Conservation (phyloP, 805 yeast species). For the Monosporozyma siamensis region DNA sequence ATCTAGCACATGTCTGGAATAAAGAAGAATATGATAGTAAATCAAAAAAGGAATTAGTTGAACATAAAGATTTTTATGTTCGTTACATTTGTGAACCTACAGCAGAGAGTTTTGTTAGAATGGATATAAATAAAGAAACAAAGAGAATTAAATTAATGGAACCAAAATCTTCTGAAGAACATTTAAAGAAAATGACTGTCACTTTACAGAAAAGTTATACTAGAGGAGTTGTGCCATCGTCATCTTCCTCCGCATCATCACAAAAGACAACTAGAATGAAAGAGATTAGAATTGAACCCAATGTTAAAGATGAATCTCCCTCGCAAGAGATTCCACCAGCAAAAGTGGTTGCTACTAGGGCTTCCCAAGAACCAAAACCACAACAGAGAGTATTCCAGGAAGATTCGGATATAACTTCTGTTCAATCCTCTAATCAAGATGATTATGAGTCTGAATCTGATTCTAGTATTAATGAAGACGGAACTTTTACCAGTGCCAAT, state of each 20-base stretch:
- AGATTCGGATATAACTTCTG: neutral
- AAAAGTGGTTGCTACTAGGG: too few species aligned
- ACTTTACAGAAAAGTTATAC: slow-evolving; percentile 1
- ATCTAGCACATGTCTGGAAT: slow-evolving; percentile 38
- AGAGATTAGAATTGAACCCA: too few species aligned
- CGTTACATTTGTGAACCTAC: slow-evolving; percentile 30
- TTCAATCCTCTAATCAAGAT: neutral
- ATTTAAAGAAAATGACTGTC: slow-evolving; percentile 20
- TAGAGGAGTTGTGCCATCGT: neutral
- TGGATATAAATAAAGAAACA: slow-evolving; percentile 17
- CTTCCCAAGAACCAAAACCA: too few species aligned
- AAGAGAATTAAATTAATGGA: slow-evolving; percentile 15
- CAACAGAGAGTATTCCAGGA: neutral
- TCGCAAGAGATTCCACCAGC: too few species aligned
- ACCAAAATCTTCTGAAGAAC: slow-evolving; percentile 20
- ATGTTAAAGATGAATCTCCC: too few species aligned
- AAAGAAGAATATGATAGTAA: slow-evolving; percentile 27
- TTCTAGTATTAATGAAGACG: neutral
- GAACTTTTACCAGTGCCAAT: neutral
- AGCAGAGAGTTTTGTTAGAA: slow-evolving; percentile 17
- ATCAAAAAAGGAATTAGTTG: neutral
- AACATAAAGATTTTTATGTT: slow-evolving; percentile 25
- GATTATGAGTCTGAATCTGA: neutral
- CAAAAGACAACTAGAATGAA: neutral
- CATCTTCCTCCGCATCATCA: neutral